Conservation (phyloP, 805 yeast genomes). For the Saccharomyces eubayanus region DNA sequence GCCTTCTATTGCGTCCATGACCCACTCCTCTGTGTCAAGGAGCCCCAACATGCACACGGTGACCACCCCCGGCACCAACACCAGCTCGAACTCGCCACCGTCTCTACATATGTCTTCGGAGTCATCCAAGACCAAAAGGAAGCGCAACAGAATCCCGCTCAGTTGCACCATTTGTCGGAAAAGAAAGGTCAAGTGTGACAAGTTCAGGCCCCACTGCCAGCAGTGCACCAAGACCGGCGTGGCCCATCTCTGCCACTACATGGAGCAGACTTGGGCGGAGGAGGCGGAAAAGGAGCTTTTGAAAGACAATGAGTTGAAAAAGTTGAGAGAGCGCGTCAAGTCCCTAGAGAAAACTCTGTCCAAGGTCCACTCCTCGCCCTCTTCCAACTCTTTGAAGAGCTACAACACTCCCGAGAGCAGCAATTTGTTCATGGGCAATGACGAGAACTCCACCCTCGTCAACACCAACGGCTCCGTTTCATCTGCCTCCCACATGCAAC, state of each 20-base stretch:
- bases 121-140: conserved; percentile 25
- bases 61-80: neutral
- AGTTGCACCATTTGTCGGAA: conserved; percentile 42
- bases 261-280: conserved; percentile 55
- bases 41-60: neutral
- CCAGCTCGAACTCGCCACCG: neutral
- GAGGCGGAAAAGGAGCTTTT: conserved; percentile 40
- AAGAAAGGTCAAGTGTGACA: conserved; percentile 44
- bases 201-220: conserved; percentile 47
- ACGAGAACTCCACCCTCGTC: neutral
- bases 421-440: conserved; percentile 5
- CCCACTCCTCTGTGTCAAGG: neutral
- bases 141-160: conserved; percentile 42
- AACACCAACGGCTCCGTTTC: conserved; percentile 1
- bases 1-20: neutral
- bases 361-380: conserved; percentile 18
- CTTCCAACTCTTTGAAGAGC: conserved; percentile 3
- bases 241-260: conserved; percentile 47
- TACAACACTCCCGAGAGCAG: conserved; percentile 17
- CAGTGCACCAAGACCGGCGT: conserved; percentile 52
- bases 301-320: conserved; percentile 39
- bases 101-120: neutral
- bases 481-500: neutral
- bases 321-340: conserved; percentile 49
- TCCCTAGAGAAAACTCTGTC: conserved; percentile 42